phyloP scores from a whole-genome alignment of 257 asterid species.

The Agastache rugosa region DNA sequence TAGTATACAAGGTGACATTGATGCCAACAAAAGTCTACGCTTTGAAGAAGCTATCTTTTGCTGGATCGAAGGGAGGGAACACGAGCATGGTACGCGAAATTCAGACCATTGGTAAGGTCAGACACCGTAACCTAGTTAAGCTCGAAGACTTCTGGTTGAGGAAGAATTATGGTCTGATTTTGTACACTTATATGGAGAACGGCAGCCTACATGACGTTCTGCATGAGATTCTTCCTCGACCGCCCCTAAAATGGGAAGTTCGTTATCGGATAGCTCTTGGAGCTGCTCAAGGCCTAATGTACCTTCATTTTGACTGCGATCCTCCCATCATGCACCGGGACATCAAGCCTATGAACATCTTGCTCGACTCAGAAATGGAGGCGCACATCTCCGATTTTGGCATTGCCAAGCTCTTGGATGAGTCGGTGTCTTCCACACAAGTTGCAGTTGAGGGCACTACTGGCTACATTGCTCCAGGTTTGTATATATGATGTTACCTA shows the following conservation, averaged over 20 bases:
- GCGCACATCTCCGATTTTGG: constrained; percentile 91
- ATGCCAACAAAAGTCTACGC: constrained; percentile 64
- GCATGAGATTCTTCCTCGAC: constrained; percentile 48
- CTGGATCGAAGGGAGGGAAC: constrained; percentile 54
- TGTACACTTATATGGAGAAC: constrained; percentile 69
- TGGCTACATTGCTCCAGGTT: constrained; percentile 92
- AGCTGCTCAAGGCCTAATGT: constrained; percentile 74
- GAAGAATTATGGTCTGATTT: constrained; percentile 69
- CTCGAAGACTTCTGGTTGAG: constrained; percentile 81
- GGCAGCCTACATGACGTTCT: constrained; percentile 86
- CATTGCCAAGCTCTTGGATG: constrained; percentile 80
- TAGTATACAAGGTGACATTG: constrained; percentile 68
- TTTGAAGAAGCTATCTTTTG: constrained; percentile 62
- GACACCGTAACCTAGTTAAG: constrained; percentile 78
- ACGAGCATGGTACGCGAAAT: constrained; percentile 72
- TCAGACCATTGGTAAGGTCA: constrained; percentile 77
- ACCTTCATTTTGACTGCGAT: constrained; percentile 85
- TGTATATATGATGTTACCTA: neutral
- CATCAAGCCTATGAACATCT: constrained; percentile 77
- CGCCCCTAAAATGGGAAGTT: constrained; percentile 57
- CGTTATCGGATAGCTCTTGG: constrained; percentile 76
- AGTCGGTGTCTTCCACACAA: constrained; percentile 49
- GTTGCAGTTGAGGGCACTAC: constrained; percentile 66
- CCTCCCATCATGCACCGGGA: constrained; percentile 80
- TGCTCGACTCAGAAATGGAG: constrained; percentile 76